These are phyloP conservation scores for Zelopaecilomyces penicillatus DNA, from an alignment of 2,329 filamentous ascomycete species.

Conservation along the genomic window DNA sequence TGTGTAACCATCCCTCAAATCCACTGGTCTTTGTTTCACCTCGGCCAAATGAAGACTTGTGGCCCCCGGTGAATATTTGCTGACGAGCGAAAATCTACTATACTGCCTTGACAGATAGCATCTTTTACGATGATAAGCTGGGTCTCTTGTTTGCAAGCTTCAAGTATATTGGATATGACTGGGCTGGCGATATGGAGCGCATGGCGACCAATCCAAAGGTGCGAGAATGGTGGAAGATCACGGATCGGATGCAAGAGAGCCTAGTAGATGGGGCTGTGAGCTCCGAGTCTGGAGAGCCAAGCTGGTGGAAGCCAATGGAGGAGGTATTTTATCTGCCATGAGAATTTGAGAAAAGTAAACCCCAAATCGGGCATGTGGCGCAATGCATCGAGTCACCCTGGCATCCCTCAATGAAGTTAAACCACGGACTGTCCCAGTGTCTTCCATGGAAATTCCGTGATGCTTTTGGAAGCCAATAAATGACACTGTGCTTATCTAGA, in stretches of 20 bases:
- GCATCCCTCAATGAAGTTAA: too few relatives aligned
- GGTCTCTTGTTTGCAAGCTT: slow-evolving; percentile 65
- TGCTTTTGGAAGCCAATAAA: not conserved
- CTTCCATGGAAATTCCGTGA: too few relatives aligned
- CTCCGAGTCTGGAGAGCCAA: slow-evolving; percentile 49
- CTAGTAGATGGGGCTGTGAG: slow-evolving; percentile 51
- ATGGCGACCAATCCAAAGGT: slow-evolving; percentile 68
- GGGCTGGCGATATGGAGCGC: slow-evolving; percentile 63
- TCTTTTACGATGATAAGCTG: slow-evolving; percentile 57
- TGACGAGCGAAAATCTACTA: not conserved
- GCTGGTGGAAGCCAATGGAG: slow-evolving; percentile 62
- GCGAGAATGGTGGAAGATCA: slow-evolving; percentile 74
- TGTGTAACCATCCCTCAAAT: too few relatives aligned
- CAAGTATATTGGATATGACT: slow-evolving; percentile 70
- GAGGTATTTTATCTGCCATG: slow-evolving; percentile 58
- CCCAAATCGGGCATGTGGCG: not conserved
- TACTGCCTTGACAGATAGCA: slow-evolving; percentile 47
- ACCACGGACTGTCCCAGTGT: too few relatives aligned
- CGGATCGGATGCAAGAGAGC: slow-evolving; percentile 64
- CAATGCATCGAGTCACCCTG: not conserved
- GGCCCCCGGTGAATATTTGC: too few relatives aligned
- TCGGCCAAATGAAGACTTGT: too few relatives aligned
- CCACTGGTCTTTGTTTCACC: too few relatives aligned
- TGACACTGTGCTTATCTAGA: not conserved
- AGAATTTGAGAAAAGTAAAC: not conserved